These are phyloP conservation scores for Vitis riparia DNA, from an alignment of 164 flowering plant species.

Conservation along the genomic window DNA sequence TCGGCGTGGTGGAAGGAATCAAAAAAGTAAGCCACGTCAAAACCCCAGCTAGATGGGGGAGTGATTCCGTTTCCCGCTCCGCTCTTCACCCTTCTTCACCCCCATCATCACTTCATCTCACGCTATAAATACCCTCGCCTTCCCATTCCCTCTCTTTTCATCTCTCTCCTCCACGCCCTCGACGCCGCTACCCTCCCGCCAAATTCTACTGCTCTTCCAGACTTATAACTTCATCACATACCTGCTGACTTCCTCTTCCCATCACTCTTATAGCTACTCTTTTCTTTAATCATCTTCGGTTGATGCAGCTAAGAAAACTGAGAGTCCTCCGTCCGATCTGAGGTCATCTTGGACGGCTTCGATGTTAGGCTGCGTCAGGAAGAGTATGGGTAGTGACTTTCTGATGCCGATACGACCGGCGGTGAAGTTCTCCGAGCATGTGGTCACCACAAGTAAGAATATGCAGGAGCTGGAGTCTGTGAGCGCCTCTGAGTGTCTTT, in stretches of 20 bases:
- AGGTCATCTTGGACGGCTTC: too few relatives aligned
- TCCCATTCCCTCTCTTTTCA: background rate
- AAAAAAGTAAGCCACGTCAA: slow-evolving; percentile 6
- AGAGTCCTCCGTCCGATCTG: too few relatives aligned
- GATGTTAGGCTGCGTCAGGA: too few relatives aligned
- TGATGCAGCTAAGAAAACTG: too few relatives aligned
- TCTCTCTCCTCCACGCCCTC: background rate
- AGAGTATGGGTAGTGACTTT: too few relatives aligned
- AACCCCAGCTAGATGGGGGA: background rate
- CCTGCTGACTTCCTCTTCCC: background rate
- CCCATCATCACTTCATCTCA: background rate
- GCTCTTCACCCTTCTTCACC: background rate
- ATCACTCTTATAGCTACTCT: background rate
- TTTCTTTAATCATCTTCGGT: background rate
- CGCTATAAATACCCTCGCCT: background rate
- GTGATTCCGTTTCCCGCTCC: background rate
- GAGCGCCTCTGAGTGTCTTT: background rate
- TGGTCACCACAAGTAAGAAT: slow-evolving; percentile 29
- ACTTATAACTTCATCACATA: too few relatives aligned
- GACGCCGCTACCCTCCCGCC: background rate
- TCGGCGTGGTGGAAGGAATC: background rate
- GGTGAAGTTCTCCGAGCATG: slow-evolving; percentile 41
- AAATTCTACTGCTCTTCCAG: background rate
- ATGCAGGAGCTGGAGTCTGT: background rate
- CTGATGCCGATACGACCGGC: background rate